Evolutionary conservation across 1,284 basidiomycete species (phyloP).

Genomic region (Xerocomus nothofagi): DNA sequence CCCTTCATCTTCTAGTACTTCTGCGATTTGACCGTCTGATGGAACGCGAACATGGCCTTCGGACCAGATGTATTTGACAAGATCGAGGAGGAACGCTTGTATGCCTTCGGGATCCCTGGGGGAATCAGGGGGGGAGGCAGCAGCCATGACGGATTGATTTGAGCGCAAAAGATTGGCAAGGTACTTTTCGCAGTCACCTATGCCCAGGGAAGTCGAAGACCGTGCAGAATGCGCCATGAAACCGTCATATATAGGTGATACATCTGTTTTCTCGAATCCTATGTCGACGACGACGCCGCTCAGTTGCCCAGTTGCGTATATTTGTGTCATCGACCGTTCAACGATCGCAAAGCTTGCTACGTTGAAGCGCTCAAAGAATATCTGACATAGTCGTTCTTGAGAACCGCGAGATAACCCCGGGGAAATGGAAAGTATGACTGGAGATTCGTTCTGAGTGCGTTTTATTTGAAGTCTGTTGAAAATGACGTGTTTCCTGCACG

Average conservation of each 20-base stretch:
- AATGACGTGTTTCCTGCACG: conserved; percentile 79
- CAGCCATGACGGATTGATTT: conserved; percentile 64
- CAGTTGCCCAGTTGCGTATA: conserved; percentile 80
- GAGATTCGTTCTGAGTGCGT: conserved; percentile 85
- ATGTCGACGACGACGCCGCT: conserved; percentile 87
- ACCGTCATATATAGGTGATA: conserved; percentile 82
- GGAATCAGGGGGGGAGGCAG: conserved; percentile 55
- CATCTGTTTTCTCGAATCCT: conserved; percentile 72
- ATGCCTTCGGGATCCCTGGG: conserved; percentile 47
- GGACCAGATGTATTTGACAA: conserved; percentile 60
- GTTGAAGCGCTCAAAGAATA: conserved; percentile 97
- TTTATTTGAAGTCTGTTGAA: conserved; percentile 77
- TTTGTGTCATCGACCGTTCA: conserved; percentile 81
- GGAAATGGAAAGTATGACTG: conserved; percentile 74
- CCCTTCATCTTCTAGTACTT: conserved; percentile 76
- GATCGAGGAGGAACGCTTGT: conserved; percentile 52
- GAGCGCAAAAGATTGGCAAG: conserved; percentile 70
- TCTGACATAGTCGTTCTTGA: conserved; percentile 77
- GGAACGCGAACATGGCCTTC: conserved; percentile 69
- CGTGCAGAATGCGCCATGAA: conserved; percentile 62
- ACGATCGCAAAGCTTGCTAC: conserved; percentile 83
- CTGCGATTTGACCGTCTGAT: conserved; percentile 64
- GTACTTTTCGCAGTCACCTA: conserved; percentile 73
- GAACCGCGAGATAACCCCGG: conserved; percentile 71
- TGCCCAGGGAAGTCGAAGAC: conserved; percentile 65